Base-by-base conservation (phyloP, 2,329 filamentous ascomycete genomes). In the Microsporum audouinii region DNA sequence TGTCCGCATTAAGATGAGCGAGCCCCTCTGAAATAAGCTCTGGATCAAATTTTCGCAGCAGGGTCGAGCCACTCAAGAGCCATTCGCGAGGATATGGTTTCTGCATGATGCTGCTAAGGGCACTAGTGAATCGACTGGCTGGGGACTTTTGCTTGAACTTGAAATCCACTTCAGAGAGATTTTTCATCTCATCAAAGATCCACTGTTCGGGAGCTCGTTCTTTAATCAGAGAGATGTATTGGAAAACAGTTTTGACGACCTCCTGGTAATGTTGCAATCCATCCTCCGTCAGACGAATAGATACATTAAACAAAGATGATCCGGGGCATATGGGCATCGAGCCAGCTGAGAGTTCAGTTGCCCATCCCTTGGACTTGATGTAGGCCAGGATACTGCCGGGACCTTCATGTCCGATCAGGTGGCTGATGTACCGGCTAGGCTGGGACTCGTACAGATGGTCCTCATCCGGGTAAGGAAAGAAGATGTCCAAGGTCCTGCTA, bases 141-240 rank as follows among this genome's bases (percentile, higher is more conserved):
- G 89, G 89, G 1, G 86, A 89, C 78, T 97, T 97, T 71, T 97
- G 89, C 74, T 86, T 89, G 76, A 95, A 99, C 66, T 88, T 89
- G 80, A 99, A 99, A 67, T 95, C 88, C 10, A 97, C 89, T 66
- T 97, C 91, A 51, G 88, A 86, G 76, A 97, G 85, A 39, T 86
- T 86, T 73, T 91, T 92, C 73, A 94, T 88, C 75, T 99, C 94
- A 36, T 95, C 84, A 62, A 94, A 91, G 62, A 97, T 91, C 94
- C 94, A 97, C 71, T 95, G 80, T 66, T 95, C 87, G 0, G 92
- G 91, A 3, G 87, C 83, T 1, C 82, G 81, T 68, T 95, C 88
- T 64, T 85, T 85, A 61, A 99, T 82, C 72, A 99, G 83, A 8
- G 90, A 85, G 64, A 97, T 85, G 69, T 99, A 99, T 71, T 95